Conservation (phyloP, 1,139 yeast genomes). For the Hyphopichia khmerensis region DNA sequence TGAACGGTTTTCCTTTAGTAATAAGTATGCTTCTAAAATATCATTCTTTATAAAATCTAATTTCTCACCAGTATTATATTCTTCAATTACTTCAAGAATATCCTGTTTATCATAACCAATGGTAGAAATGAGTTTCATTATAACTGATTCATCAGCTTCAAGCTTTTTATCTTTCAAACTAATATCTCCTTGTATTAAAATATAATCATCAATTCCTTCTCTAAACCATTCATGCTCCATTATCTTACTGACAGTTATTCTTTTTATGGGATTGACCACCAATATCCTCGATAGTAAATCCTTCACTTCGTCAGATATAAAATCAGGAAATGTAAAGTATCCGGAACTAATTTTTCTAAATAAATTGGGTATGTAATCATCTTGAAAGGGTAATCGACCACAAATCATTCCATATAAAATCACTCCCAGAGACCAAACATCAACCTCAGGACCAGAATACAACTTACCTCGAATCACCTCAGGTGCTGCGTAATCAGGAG, state of each 20-base stretch:
- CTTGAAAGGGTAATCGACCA: conserved; percentile 96
- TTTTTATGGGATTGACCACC: conserved; percentile 91
- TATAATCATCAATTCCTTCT: conserved; percentile 75
- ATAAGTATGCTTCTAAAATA: conserved; percentile 85
- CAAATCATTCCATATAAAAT: conserved; percentile 91
- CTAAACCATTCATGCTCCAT: conserved; percentile 97
- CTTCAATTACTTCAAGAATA: conserved; percentile 67
- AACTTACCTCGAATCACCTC: conserved; percentile 76
- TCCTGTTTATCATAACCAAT: conserved; percentile 95
- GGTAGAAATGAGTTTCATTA: conserved; percentile 73
- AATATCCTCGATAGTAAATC: conserved; percentile 86
- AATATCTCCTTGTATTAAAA: conserved; percentile 66
- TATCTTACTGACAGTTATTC: conserved; percentile 92
- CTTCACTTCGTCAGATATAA: conserved; percentile 84
- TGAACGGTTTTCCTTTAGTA: conserved; percentile 81
- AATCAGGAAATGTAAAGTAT: conserved; percentile 89
- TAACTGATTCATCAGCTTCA: conserved; percentile 74
- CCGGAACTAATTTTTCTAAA: conserved; percentile 95
- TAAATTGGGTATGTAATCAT: conserved; percentile 92
- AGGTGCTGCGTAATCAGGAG: conserved; percentile 99
- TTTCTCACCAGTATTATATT: conserved; percentile 40
- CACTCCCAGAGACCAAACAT: neutral
- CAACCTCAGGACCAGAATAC: neutral
- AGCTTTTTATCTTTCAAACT: conserved; percentile 39
- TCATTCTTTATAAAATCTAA: conserved; percentile 53